phyloP scores from a whole-genome alignment of 129 eudicot genomes.

The Escallonia rubra region DNA sequence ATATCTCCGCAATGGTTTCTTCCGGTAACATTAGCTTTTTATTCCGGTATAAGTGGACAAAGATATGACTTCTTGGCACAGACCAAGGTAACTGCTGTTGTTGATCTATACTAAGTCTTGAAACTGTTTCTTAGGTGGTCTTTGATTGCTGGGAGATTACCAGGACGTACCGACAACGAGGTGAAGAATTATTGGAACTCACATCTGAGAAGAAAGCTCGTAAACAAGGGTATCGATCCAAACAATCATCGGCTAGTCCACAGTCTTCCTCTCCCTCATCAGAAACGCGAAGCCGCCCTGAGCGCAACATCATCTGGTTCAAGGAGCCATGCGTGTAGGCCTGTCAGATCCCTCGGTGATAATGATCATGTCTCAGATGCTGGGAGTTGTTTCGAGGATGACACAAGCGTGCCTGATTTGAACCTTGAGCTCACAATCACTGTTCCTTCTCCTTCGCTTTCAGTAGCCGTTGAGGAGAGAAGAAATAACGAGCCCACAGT shows the following conservation, averaged over 20 bases:
- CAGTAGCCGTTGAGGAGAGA: neutral
- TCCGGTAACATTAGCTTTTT: neutral
- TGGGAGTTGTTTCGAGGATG: constrained; percentile 1
- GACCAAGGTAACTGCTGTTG: neutral
- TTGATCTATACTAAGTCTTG: neutral
- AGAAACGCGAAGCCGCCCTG: neutral
- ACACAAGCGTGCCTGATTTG: neutral
- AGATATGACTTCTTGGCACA: neutral
- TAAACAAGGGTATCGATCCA: constrained; percentile 37
- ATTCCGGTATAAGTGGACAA: neutral
- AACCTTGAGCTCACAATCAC: constrained; percentile 16
- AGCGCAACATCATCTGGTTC: constrained; percentile 9
- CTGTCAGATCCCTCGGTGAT: neutral
- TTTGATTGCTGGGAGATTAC: constrained; percentile 58
- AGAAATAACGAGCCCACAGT: neutral
- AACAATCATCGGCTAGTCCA: constrained; percentile 22
- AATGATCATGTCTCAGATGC: neutral
- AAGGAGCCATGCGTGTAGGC: neutral
- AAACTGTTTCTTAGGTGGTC: constrained; percentile 38
- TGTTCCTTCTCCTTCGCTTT: neutral
- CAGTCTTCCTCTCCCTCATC: neutral
- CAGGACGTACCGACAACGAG: constrained; percentile 43
- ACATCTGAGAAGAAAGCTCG: constrained; percentile 31
- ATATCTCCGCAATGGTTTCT: neutral
- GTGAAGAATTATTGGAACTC: constrained; percentile 55